Conservation (phyloP, 192 early-diverging fungal genomes). For the Podila epicladia region DNA sequence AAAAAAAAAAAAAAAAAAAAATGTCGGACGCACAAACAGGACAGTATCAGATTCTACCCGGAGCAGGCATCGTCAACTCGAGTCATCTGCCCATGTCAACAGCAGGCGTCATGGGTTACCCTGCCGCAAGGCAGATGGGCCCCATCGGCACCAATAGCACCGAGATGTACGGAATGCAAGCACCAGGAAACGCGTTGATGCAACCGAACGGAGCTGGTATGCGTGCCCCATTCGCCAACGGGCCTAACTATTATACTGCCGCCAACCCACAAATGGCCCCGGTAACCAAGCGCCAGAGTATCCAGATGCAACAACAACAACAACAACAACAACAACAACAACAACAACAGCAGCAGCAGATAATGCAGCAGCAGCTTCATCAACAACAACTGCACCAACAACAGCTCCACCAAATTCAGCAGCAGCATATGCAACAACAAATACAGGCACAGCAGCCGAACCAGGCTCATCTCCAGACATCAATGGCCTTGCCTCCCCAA, state of each 20-base stretch:
- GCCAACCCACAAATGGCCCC: not conserved
- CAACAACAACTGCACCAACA: not conserved
- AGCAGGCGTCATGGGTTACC: not conserved
- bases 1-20: not conserved
- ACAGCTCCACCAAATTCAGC: not conserved
- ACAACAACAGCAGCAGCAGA: not conserved
- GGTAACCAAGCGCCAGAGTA: not conserved
- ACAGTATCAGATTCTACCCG: constrained; percentile 7
- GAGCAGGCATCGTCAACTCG: not conserved
- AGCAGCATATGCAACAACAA: not conserved
- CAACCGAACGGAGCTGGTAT: not conserved
- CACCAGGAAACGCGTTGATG: constrained; percentile 3
- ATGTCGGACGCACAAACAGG: constrained; percentile 5
- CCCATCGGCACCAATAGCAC: constrained; percentile 3
- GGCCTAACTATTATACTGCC: not conserved
- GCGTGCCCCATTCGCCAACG: not conserved
- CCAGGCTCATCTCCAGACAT: not conserved
- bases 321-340: constrained; percentile 3
- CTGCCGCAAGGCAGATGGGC: constrained; percentile 1
- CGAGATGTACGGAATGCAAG: constrained; percentile 4
- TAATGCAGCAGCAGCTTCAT: not conserved
- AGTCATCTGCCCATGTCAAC: not conserved
- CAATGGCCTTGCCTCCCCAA: not conserved
- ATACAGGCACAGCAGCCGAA: not conserved
- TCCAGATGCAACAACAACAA: constrained; percentile 1